Evolutionary conservation across 108 stramenopile species (phyloP).

Genomic region (Cyclostephanos tholiformis): DNA sequence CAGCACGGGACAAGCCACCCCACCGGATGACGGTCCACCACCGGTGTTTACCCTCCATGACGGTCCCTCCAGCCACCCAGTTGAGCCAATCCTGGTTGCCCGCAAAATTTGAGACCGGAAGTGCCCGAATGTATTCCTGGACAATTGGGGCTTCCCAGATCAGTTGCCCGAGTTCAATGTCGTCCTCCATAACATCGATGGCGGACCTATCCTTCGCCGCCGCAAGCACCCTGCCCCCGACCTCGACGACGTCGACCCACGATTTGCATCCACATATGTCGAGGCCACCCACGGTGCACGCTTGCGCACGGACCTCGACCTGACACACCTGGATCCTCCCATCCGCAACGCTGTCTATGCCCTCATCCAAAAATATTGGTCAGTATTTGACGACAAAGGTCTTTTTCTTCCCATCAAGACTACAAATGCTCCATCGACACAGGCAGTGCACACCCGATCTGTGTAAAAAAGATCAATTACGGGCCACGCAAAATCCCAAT

Average conservation of each 20-base stretch:
- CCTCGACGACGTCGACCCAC: not conserved
- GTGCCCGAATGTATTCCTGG: not conserved
- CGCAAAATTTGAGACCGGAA: not conserved
- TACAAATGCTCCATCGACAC: not conserved
- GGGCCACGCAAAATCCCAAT: not conserved
- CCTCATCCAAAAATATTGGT: slow-evolving; percentile 10
- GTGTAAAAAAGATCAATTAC: not conserved
- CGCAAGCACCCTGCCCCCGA: not conserved
- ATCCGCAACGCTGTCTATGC: too few relatives aligned
- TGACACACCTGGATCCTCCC: not conserved
- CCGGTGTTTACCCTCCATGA: not conserved
- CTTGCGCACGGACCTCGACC: not conserved
- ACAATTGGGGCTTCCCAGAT: not conserved
- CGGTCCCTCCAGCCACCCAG: not conserved
- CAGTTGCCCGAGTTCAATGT: not conserved
- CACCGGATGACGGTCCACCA: too few relatives aligned
- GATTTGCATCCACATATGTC: not conserved
- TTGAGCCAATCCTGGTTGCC: not conserved
- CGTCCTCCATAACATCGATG: not conserved
- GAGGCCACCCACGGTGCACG: too few relatives aligned
- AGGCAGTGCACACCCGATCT: not conserved
- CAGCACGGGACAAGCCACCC: too few relatives aligned
- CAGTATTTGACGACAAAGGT: not conserved
- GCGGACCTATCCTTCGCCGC: not conserved
- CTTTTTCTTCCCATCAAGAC: not conserved